Base-by-base conservation (phyloP, 345 rosid genomes). In the Populus alba region DNA sequence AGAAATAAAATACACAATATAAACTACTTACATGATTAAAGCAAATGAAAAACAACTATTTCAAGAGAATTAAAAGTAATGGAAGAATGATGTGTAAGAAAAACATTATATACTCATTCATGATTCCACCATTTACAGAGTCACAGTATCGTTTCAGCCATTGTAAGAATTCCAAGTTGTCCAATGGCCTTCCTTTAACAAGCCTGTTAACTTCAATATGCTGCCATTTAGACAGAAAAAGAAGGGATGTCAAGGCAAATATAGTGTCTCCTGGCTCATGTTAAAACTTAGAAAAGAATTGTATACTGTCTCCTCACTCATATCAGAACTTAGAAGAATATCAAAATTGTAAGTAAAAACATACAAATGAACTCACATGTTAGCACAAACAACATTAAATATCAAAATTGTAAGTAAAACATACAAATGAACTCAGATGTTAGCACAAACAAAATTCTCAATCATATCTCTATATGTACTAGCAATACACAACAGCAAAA, bases 111-210 rank as follows among this genome's bases (percentile, higher is more conserved):
- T 89, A 95, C 99, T 95, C 97, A 25, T 93, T 95, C 96, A 94
- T 89, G 61, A 92, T 92, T 87, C 99, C 99, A 41, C 98, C 97
- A 81, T 96, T 96, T 5, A 94, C 83, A 53, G 99, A 94, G 87
- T 96, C 99, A 78, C 99, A 96, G 75, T 92, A 94, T 16, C 97
- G 91, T 83, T 92, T 96, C 73, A 96, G 87, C 99, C 99, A 96
- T 66, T 96, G 99, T 66, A 94, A 82, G 85, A 94, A 94, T 89
- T 96, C 99, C 94, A 96, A 88, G 83, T 96, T 96, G 92, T 96
- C 98, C 88, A 96, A 82, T 71, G 98, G 94, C 49, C 97, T 86
- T 62, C 97, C 97, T 86, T 96, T 96, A 65, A 96, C 90, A 73
- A 96, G 97, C 86, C 87, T 90, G 79, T 90, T 92, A 77, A 96